These are phyloP conservation scores for Ilyonectria sp. DNA, from an alignment of 2,329 filamentous ascomycete species.

Conservation along the genomic window DNA sequence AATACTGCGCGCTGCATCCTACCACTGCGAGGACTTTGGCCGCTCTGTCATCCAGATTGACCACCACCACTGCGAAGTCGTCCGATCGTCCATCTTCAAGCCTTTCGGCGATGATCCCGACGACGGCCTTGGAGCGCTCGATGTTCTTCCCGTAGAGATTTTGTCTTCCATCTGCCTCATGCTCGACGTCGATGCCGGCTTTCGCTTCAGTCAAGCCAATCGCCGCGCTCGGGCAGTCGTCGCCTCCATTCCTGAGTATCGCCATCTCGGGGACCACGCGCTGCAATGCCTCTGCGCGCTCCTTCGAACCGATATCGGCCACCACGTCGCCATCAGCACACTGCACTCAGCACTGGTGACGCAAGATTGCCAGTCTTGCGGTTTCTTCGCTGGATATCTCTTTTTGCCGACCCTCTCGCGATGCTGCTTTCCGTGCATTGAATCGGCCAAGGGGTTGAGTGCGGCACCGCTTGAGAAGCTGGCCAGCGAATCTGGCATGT, in stretches of 20 bases:
- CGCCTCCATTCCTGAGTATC: constrained; percentile 27
- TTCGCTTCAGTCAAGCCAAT: constrained; percentile 24
- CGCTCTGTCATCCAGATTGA: constrained; percentile 26
- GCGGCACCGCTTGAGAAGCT: constrained; percentile 27
- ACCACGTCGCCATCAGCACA: constrained; percentile 20
- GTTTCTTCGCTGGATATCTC: constrained; percentile 21
- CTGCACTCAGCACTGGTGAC: constrained; percentile 26
- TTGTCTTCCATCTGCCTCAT: constrained; percentile 28
- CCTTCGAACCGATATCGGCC: constrained; percentile 28
- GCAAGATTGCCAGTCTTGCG: constrained; percentile 24
- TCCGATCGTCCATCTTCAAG: constrained; percentile 25
- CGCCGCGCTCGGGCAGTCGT: constrained; percentile 20
- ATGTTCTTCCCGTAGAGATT: constrained; percentile 29
- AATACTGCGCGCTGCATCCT: constrained; percentile 21
- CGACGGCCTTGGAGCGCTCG: constrained; percentile 24
- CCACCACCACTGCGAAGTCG: constrained; percentile 18
- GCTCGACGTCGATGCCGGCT: constrained; percentile 29
- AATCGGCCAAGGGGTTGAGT: constrained; percentile 27
- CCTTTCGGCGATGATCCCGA: constrained; percentile 23
- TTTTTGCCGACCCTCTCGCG: constrained; percentile 23
- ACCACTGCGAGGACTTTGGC: constrained; percentile 24
- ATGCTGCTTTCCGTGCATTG: constrained; percentile 29
- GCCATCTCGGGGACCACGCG: constrained; percentile 23
- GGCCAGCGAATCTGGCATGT: constrained; percentile 2
- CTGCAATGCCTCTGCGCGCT: constrained; percentile 21